Evolutionary conservation across 352 stramenopile genomes (phyloP).

Genomic region (Aphanomyces stellatus): DNA sequence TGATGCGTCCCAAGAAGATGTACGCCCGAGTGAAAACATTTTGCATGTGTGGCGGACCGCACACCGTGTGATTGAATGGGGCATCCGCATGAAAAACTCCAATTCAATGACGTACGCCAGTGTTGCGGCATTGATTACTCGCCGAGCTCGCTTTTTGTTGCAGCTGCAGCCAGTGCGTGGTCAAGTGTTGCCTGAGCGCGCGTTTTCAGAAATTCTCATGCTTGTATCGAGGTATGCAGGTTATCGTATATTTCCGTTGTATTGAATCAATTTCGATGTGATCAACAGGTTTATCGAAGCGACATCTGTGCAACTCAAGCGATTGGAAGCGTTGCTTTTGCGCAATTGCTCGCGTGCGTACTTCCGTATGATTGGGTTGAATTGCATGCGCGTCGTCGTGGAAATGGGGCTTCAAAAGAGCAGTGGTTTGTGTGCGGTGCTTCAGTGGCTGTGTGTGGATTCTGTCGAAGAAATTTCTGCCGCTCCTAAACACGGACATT

Average conservation of each 20-base stretch:
- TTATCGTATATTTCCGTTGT: no score
- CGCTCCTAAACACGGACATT: slow-evolving; percentile 28
- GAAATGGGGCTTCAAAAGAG: slow-evolving; percentile 30
- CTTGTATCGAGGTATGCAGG: slow-evolving; percentile 67
- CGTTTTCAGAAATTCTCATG: slow-evolving; percentile 79
- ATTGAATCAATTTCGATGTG: not conserved
- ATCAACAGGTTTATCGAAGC: not conserved
- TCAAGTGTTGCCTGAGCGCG: slow-evolving; percentile 67
- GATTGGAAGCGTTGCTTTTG: slow-evolving; percentile 63
- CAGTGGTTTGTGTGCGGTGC: slow-evolving; percentile 30
- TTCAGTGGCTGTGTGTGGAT: slow-evolving; percentile 21
- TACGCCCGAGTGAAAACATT: slow-evolving; percentile 78
- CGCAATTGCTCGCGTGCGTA: slow-evolving; percentile 68
- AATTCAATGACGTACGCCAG: slow-evolving; percentile 78
- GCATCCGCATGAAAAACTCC: slow-evolving; percentile 81
- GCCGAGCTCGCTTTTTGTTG: slow-evolving; percentile 79
- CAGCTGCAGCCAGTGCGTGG: slow-evolving; percentile 62
- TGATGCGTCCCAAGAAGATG: slow-evolving; percentile 41
- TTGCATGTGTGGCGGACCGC: slow-evolving; percentile 86
- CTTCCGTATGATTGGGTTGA: slow-evolving; percentile 61
- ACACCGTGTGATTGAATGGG: slow-evolving; percentile 84
- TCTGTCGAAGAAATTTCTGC: not conserved
- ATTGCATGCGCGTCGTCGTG: slow-evolving; percentile 70
- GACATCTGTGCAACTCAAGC: not conserved
- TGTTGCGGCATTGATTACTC: slow-evolving; percentile 68